Evolutionary conservation across 768 basidiomycete genomes (phyloP).

Genomic region (Suillus discolor): DNA sequence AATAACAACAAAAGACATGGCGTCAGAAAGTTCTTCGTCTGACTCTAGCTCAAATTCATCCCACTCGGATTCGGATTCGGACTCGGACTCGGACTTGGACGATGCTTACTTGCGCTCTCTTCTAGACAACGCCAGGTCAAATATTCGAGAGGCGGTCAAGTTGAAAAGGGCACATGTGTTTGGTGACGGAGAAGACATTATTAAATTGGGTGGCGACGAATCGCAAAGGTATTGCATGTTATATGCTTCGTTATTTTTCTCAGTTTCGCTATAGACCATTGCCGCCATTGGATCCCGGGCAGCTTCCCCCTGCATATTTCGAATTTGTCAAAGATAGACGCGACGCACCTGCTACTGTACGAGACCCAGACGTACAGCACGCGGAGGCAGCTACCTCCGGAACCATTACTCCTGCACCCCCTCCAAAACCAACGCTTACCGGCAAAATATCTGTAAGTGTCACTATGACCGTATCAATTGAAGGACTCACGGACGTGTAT

Average conservation of each 20-base stretch:
- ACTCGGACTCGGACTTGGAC: slow-evolving; percentile 38
- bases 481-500: neutral
- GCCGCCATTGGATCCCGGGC: slow-evolving; percentile 67
- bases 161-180: slow-evolving; percentile 23
- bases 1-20: slow-evolving; percentile 3
- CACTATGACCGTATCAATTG: no score
- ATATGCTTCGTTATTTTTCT: slow-evolving; percentile 10
- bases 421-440: slow-evolving; percentile 60
- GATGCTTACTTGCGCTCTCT: slow-evolving; percentile 63
- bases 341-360: slow-evolving; percentile 48
- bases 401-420: slow-evolving; percentile 55
- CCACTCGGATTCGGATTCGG: slow-evolving; percentile 24
- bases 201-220: slow-evolving; percentile 45
- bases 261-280: slow-evolving; percentile 45
- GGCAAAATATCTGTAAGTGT: slow-evolving; percentile 56
- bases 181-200: slow-evolving; percentile 55
- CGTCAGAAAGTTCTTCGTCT: slow-evolving; percentile 10
- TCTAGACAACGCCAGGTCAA: slow-evolving; percentile 61
- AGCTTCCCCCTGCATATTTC: slow-evolving; percentile 67
- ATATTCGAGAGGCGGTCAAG: slow-evolving; percentile 39
- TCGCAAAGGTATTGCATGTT: slow-evolving; percentile 36
- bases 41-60: slow-evolving; percentile 37
- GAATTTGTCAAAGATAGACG: slow-evolving; percentile 46
- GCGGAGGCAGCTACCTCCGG: slow-evolving; percentile 55
- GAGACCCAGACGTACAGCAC: slow-evolving; percentile 63